Base-by-base conservation (phyloP, 495 filamentous ascomycete species). In the Letharia lupina region DNA sequence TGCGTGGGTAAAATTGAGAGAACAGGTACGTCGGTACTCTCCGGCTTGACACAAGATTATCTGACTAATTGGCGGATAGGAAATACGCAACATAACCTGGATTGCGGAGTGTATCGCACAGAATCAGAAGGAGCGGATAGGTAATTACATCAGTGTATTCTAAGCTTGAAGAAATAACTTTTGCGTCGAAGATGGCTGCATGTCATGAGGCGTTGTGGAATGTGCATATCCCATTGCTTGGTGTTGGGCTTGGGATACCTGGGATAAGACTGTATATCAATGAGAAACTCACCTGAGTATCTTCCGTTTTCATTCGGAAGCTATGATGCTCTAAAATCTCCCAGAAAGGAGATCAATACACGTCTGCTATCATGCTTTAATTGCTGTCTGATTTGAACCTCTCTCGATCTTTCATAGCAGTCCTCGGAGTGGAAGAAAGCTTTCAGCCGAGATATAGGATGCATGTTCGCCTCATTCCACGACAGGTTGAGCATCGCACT, bases 1-100 rank as follows among this genome's bases (percentile, higher is more conserved):
- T 75, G 91, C 91, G 11, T 99, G 95, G 95, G 90, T 99, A 61
- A 97, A 96, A 80, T 76, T 99, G 70, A 86, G 91, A 75, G 94
- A 99, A 75, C 94, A 98, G 87, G 93, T 97, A 79, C 77, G 87
- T 42, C 44, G 61, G 16, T 18, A 54, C 6, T 39, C 28, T 50
- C 28, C 13, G n/a, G 42, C 9, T 28, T 40, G 60, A 6, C 28
- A 65, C 65, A 62, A 50, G 56, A 70, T 48, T 35, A 31, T 42
- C 11, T 68, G 56, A 56, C 73, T 78, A 66, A 81, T 59, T 31
- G 15, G n/a, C 28, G 37, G 28, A 20, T 66, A 96, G 94, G 94
- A 99, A 89, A 96, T 98, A 75, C 90, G 94, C 48, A 99, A 99
- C 73, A 94, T 99, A 72, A 98, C 93, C 58, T 99, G 94, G 94